These are phyloP conservation scores for Brassica rapa DNA, from an alignment of 345 rosid genomes.

Conservation along the genomic window DNA sequence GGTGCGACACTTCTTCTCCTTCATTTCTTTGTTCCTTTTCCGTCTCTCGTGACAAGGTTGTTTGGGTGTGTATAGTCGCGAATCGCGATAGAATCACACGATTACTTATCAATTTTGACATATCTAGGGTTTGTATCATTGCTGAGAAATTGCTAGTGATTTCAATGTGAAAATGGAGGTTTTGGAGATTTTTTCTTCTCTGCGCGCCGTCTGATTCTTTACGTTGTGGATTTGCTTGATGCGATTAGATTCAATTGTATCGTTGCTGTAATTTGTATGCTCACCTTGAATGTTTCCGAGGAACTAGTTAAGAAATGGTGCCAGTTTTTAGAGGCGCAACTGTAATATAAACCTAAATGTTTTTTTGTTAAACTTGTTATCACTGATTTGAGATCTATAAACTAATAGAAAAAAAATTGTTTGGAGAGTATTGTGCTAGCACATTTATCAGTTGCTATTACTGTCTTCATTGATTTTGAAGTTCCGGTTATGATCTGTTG, in stretches of 20 bases:
- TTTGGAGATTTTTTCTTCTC: conserved; percentile 6
- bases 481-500: conserved; percentile 1
- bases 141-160: conserved; percentile 21
- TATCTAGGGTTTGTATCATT: conserved; percentile 23
- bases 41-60: conserved; percentile 4
- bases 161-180: conserved; percentile 13
- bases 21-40: not conserved
- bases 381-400: not conserved
- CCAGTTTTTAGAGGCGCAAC: not conserved
- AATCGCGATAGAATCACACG: conserved; percentile 17
- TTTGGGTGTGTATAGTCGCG: conserved; percentile 12
- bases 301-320: conserved; percentile 10
- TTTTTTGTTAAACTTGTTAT: not conserved
- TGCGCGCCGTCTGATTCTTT: not conserved
- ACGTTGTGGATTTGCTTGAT: conserved; percentile 19
- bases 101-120: conserved; percentile 20
- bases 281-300: not conserved
- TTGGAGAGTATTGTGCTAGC: conserved; percentile 3
- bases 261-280: not conserved
- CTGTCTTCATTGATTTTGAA: not conserved
- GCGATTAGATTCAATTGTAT: conserved; percentile 25
- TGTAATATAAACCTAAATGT: not conserved
- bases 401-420: not conserved
- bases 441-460: conserved; percentile 22
- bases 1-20: conserved; percentile 23